A percentile compares a stretch with the other conserved stretches of the same genome.
Conservation (phyloP, 176 grass and related monocot species). For the Avena eriantha region DNA sequence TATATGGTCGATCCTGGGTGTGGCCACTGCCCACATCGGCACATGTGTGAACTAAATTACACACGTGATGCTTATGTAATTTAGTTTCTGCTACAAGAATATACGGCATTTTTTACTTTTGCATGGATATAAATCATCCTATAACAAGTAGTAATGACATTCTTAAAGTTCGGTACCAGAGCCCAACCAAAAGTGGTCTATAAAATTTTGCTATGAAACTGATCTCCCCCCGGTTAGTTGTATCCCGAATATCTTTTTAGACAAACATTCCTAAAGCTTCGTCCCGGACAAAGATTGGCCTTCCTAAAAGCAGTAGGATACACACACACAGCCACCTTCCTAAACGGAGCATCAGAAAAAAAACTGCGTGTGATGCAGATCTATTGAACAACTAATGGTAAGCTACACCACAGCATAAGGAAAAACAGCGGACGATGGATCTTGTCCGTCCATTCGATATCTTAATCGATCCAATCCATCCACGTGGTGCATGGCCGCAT, state of each 20-base stretch:
- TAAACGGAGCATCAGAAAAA: too few species aligned
- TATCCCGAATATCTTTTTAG: not conserved
- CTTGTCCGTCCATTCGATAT: not conserved
- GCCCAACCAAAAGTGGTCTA: too few species aligned
- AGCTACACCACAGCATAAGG: not conserved
- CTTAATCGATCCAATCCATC: not conserved
- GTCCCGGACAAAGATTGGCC: not conserved
- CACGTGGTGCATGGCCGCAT: not conserved
- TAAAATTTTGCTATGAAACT: not conserved
- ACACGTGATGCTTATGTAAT: too few species aligned
- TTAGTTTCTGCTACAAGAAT: too few species aligned
- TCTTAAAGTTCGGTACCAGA: too few species aligned
- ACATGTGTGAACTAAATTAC: too few species aligned
- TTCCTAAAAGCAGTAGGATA: not conserved
- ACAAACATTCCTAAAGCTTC: not conserved
- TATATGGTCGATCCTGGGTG: too few species aligned
- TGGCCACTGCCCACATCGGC: too few species aligned
- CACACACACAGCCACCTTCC: too few species aligned
- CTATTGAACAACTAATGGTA: not conserved
- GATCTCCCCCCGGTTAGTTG: not conserved
- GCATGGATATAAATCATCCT: too few species aligned
- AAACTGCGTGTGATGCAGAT: not conserved
- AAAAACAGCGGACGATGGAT: not conserved
- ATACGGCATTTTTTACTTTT: too few species aligned
- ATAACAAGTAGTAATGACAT: too few species aligned